Conservation (phyloP, 2,329 filamentous ascomycete genomes). For the Proliferodiscus dingleyae region DNA sequence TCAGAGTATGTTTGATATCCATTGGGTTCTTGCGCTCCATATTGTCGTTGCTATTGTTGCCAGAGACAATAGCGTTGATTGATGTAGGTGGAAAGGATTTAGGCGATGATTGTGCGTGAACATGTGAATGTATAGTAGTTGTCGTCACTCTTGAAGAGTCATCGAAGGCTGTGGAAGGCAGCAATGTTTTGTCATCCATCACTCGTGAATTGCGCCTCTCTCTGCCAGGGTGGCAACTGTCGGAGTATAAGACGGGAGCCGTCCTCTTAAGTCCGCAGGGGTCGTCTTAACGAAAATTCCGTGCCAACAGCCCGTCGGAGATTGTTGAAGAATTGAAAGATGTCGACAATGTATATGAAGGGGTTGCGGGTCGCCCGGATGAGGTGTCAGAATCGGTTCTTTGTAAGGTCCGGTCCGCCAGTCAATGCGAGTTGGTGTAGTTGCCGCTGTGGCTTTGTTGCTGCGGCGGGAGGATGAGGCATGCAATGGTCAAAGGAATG, state of each 20-base stretch:
- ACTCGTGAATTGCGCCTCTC: constrained; percentile 19
- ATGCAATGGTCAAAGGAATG: constrained; percentile 15
- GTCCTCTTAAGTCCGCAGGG: constrained; percentile 21
- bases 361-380: constrained; percentile 21
- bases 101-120: constrained; percentile 10
- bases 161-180: constrained; percentile 29
- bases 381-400: constrained; percentile 24
- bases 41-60: constrained; percentile 19
- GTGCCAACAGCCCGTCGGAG: constrained; percentile 5
- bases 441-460: constrained; percentile 7
- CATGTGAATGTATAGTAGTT: constrained; percentile 15
- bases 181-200: constrained; percentile 28
- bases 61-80: constrained; percentile 20
- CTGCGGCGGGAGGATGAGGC: neutral
- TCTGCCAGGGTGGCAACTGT: constrained; percentile 23
- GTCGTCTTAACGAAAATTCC: neutral
- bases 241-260: constrained; percentile 12
- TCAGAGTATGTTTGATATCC: constrained; percentile 43
- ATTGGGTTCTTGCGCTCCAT: constrained; percentile 24
- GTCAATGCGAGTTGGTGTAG: constrained; percentile 21
- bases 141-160: constrained; percentile 18
- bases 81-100: constrained; percentile 15
- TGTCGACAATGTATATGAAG: constrained; percentile 6
- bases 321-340: constrained; percentile 5
- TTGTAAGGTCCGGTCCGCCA: constrained; percentile 25